Percentiles rank a stretch among this genome's conserved stretches.
These are phyloP conservation scores for Albatrellus ellisii DNA, from an alignment of 768 basidiomycete genomes.

Conservation along the genomic window DNA sequence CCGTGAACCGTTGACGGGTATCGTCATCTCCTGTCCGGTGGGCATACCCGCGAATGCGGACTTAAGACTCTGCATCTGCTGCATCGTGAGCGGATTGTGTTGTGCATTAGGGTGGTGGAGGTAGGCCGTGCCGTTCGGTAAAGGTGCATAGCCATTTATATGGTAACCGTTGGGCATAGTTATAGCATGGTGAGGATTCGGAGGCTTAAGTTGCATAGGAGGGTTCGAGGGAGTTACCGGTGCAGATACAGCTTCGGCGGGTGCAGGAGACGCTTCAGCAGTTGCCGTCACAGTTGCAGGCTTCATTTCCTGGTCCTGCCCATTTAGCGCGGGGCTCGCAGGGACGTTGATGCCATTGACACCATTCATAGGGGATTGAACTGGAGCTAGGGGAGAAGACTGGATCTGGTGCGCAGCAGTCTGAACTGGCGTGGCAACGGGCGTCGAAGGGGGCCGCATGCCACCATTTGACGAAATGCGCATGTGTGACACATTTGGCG, in stretches of 20 bases:
- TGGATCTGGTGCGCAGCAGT: conserved; percentile 19
- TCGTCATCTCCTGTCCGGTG: conserved; percentile 25
- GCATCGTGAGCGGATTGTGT: conserved; percentile 31
- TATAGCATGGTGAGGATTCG: conserved; percentile 25
- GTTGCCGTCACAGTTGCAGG: conserved; percentile 6
- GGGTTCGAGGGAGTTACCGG: conserved; percentile 15
- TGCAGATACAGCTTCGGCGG: conserved; percentile 3
- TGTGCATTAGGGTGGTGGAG: conserved; percentile 23
- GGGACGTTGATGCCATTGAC: conserved; percentile 6
- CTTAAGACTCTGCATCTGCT: conserved; percentile 51
- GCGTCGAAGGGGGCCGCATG: conserved; percentile 34
- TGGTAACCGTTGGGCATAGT: conserved; percentile 31
- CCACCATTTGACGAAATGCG: conserved; percentile 48
- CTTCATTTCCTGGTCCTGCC: conserved; percentile 12
- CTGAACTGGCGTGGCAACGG: conserved; percentile 22
- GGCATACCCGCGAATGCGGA: conserved; percentile 32
- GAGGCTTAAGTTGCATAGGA: conserved; percentile 36
- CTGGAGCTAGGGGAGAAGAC: conserved; percentile 10
- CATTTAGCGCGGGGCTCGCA: conserved; percentile 6
- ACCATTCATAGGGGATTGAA: background rate
- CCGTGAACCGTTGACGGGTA: conserved; percentile 18
- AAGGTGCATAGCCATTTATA: conserved; percentile 28
- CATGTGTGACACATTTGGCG: conserved; percentile 39
- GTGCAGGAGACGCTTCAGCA: conserved; percentile 4
- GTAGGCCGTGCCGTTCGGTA: conserved; percentile 23